Base-by-base conservation (phyloP, 2,329 filamentous ascomycete genomes). In the Aspergillus hortae region DNA sequence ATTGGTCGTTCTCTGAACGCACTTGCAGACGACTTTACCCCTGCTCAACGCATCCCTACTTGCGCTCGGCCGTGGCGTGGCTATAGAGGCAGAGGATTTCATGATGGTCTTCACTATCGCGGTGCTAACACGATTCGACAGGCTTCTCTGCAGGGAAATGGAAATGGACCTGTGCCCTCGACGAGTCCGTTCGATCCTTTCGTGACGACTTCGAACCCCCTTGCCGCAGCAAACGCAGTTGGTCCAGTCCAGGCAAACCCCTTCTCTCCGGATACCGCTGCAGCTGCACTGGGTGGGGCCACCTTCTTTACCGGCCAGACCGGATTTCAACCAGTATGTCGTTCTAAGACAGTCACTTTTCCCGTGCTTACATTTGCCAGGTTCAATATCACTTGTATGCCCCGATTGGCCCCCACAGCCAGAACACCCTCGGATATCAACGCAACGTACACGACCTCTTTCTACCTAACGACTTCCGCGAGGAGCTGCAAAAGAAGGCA, bases 371-470 rank as follows among this genome's bases (percentile, higher is more conserved):
- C 44, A 17, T 21, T 19, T 27, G 25, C n/a, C 55, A 87, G 84
- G 81, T 91, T 5, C 89, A 92, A 76, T 95, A 96, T 68, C 94
- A 99, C 69, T 80, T 96, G 11, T 99, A 99, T 70, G 89, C 90
- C 30, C 91, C 92, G 0, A 82, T 92, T 51, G 90, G 90, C 5
- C 86, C 89, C n/a, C 83, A 91, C 67, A 83, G 85, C 54, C 88
- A 92, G 56, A 90, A 90, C 57, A 78, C 96, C 27, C 79, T 89
- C 59, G 85, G 88, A 2, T 96, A 95, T 66, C 92, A 99, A 67
- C 85, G 90, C 53, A 86, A 87, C 52, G 85, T 89, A 1, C 90
- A 95, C 65, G 92, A 97, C 66, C 89, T 97, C 59, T 99, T 99
- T 70, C 82, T 97, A 40, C 85, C 90, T 0, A 92, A 96, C 63